Conservation (phyloP, 768 basidiomycete genomes). For the Suillus lakei region DNA sequence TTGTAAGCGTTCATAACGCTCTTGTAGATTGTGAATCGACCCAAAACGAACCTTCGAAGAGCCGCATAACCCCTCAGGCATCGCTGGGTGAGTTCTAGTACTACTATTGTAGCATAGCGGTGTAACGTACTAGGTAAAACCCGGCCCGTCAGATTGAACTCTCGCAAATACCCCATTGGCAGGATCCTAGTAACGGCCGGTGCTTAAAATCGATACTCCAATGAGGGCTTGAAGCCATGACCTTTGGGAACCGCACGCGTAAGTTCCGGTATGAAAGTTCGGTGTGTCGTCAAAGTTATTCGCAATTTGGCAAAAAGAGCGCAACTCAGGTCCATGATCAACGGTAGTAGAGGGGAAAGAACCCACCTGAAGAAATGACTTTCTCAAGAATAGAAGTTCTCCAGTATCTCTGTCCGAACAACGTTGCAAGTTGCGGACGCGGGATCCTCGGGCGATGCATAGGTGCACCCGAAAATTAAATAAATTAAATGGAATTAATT, state of each 20-base stretch:
- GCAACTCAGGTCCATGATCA: background rate
- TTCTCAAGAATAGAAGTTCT: background rate
- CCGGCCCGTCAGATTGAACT: background rate
- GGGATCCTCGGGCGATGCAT: conserved; percentile 2
- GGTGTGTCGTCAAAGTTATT: background rate
- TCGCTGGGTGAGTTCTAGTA: background rate
- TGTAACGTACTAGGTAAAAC: background rate
- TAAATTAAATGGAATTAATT: background rate
- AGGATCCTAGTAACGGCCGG: background rate
- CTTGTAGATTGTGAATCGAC: background rate
- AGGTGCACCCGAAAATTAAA: background rate
- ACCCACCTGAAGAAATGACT: background rate
- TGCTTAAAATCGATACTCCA: background rate
- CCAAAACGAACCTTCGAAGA: background rate
- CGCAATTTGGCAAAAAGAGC: conserved; percentile 1
- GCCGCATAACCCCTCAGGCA: background rate
- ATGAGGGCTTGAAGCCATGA: background rate
- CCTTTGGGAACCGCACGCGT: conserved; percentile 1
- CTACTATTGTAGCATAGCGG: background rate
- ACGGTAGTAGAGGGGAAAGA: conserved; percentile 2
- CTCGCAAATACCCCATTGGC: background rate
- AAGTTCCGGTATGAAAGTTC: conserved; percentile 5
- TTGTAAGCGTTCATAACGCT: background rate
- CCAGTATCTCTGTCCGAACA: background rate
- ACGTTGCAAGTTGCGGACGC: background rate